phyloP scores from a whole-genome alignment of 78 protist species.

The Dictyostelium intermedium region DNA sequence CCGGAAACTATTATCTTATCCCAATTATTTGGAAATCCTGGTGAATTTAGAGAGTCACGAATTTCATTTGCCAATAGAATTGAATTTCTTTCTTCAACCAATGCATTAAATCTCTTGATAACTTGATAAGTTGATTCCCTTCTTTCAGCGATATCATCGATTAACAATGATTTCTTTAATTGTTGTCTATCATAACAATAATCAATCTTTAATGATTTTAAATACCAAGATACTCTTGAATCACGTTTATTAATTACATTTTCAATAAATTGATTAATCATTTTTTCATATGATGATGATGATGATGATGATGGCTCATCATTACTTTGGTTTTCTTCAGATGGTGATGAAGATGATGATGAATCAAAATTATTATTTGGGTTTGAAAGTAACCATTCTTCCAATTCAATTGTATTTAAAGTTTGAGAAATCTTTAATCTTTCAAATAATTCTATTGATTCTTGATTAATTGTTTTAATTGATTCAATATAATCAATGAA shows the following conservation, averaged over 20 bases:
- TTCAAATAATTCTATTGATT: not conserved
- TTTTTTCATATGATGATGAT: not conserved
- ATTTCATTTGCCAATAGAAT: conserved; percentile 35
- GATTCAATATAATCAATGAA: not conserved
- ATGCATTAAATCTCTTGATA: not conserved
- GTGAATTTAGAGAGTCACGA: conserved; percentile 1
- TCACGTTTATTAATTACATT: conserved; percentile 13
- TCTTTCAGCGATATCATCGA: conserved; percentile 23
- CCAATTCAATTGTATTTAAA: not conserved
- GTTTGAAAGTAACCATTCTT: not conserved
- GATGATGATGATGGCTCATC: not conserved
- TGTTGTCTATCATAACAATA: conserved; percentile 34
- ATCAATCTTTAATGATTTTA: conserved; percentile 25
- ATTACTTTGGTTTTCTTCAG: too few relatives aligned
- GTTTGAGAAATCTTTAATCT: not conserved
- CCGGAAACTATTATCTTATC: conserved; percentile 38
- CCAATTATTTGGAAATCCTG: not conserved
- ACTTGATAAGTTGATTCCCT: conserved; percentile 18
- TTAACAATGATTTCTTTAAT: conserved; percentile 1
- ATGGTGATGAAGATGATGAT: not conserved
- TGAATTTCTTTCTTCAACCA: conserved; percentile 16
- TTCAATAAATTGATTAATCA: not conserved
- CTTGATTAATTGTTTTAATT: not conserved
- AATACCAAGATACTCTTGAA: conserved; percentile 36
- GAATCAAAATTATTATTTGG: not conserved